Evolutionary conservation across 1,139 yeast species (phyloP).

Genomic region (Pichia sp.): DNA sequence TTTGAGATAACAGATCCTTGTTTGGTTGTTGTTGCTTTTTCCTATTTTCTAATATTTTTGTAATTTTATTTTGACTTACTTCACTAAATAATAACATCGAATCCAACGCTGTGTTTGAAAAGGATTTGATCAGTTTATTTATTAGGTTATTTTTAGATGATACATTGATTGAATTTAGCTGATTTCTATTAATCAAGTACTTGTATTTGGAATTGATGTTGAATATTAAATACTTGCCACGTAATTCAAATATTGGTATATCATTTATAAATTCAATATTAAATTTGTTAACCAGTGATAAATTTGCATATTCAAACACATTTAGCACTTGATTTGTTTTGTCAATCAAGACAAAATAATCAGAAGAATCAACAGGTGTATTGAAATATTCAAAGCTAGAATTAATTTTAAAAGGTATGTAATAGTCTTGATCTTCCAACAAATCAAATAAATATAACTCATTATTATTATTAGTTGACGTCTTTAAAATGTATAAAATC

Average conservation of each 20-base stretch:
- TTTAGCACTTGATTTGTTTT: slow-evolving; percentile 15
- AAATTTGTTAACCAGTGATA: slow-evolving; percentile 13
- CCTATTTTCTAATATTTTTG: slow-evolving; percentile 30
- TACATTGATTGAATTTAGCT: slow-evolving; percentile 39
- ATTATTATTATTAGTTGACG: not conserved
- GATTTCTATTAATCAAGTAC: slow-evolving; percentile 1
- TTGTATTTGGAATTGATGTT: slow-evolving; percentile 30
- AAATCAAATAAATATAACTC: not conserved
- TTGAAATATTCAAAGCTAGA: not conserved
- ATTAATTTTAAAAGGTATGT: not conserved
- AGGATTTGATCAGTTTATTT: slow-evolving; percentile 39
- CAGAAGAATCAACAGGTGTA: slow-evolving; percentile 11
- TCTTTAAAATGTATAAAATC: not conserved
- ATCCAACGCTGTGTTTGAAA: slow-evolving; percentile 51
- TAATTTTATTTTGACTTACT: slow-evolving; percentile 39
- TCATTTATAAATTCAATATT: slow-evolving; percentile 36
- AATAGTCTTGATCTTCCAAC: not conserved
- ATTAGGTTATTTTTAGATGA: slow-evolving; percentile 43
- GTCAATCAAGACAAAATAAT: slow-evolving; percentile 17
- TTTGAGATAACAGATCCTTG: slow-evolving; percentile 7
- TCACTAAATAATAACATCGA: slow-evolving; percentile 46
- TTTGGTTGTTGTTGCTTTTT: not conserved
- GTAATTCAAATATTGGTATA: slow-evolving; percentile 43
- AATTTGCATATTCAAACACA: slow-evolving; percentile 7
- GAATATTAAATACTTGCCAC: slow-evolving; percentile 47